Evolutionary conservation across 2,329 filamentous ascomycete species (phyloP), one percentile per base, ranked within the genome.

Genomic region (Pyricularia sp.): DNA sequence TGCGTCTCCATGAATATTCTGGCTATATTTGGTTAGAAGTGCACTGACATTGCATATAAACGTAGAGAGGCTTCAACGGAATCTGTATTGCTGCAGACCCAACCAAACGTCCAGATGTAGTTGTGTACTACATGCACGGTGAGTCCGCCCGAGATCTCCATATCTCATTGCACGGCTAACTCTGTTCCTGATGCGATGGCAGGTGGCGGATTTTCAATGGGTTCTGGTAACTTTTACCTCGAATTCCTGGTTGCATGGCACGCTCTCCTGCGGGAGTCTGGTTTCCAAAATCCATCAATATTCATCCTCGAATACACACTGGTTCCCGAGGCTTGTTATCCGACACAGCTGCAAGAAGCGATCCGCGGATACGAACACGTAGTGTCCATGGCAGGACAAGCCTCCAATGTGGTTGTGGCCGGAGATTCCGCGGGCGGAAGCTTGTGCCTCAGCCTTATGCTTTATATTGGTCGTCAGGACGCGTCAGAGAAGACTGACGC

Each of bases 191-290:
- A 63, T 26, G 33, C 61, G 19, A 62, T 12, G 22, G 4, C 66
- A 89, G 86, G 89, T 19, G 91, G 91, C 26, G 91, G 91, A 0
- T 94, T 96, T 73, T 84, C 85, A 7, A 90, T 96, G 87, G 91
- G 91, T 3, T 91, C 89, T 13, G 80, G 83, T 22, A 89, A 89
- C 76, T 96, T 96, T 74, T 96, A 96, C 73, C 82, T 93, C 44
- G 91, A 96, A 71, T 94, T 93, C 69, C 79, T 96, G 2, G 78
- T 93, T 64, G 83, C 85, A 9, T 91, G 88, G 87, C 77, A 90
- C 13, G 79, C 81, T 59, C 76, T 91, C 22, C 79, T 96, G 53
- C 80, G 84, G 65, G 76, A 82, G 63, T 78, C 80, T 22, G 88
- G 88, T 1, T 93, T 88, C 73, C 73, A 77, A 10, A 94, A 93